Evolutionary conservation across 2,329 filamentous ascomycete genomes (phyloP).

Genomic region (Neonectria neomacrospora): DNA sequence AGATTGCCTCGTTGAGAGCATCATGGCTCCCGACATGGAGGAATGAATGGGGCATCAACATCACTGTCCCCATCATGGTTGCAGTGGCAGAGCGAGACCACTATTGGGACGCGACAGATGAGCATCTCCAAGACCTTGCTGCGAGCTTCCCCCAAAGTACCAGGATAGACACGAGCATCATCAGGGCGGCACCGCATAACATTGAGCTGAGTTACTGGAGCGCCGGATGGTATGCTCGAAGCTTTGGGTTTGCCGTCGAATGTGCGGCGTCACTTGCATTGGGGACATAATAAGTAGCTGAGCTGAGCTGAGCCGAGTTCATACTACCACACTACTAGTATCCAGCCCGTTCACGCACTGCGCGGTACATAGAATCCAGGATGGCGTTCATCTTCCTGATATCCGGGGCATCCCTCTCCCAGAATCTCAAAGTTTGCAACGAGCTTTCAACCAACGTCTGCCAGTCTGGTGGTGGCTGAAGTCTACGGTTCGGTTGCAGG

Average conservation of each 20-base stretch:
- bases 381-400: background rate
- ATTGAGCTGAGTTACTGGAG: conserved; percentile 38
- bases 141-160: conserved; percentile 24
- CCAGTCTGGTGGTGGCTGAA: conserved; percentile 17
- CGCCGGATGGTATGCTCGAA: conserved; percentile 34
- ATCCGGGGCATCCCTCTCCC: background rate
- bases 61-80: conserved; percentile 34
- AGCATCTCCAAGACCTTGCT: conserved; percentile 31
- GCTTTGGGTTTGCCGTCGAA: conserved; percentile 37
- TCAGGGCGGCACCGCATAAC: conserved; percentile 34
- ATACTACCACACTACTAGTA: background rate
- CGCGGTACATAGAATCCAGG: background rate
- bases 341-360: background rate
- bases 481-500: conserved; percentile 3
- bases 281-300: background rate
- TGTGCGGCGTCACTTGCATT: conserved; percentile 31
- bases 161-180: conserved; percentile 33
- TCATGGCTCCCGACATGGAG: conserved; percentile 35
- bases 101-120: conserved; percentile 35
- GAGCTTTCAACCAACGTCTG: background rate
- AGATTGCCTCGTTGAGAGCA: conserved; percentile 25
- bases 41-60: conserved; percentile 31
- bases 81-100: conserved; percentile 27
- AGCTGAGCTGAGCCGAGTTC: background rate
- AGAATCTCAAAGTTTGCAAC: background rate